phyloP scores from a whole-genome alignment of 1,284 basidiomycete genomes.

The Rhodotorula sp. region DNA sequence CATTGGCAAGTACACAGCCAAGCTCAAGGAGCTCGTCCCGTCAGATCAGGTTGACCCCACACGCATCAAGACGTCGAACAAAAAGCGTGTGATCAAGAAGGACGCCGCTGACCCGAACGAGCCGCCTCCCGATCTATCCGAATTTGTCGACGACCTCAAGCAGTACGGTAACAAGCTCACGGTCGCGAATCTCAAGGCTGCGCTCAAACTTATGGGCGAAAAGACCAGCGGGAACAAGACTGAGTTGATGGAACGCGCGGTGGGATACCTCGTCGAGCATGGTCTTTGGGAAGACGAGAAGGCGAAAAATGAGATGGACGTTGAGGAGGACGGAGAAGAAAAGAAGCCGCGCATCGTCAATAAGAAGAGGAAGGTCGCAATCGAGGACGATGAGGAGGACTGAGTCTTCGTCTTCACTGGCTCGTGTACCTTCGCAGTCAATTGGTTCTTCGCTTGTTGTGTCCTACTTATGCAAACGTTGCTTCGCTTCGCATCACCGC shows the following conservation, averaged over 20 bases:
- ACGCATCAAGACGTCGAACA: conserved; percentile 16
- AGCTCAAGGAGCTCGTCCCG: conserved; percentile 17
- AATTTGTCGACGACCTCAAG: conserved; percentile 6
- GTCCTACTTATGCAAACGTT: no score
- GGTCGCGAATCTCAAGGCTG: conserved; percentile 33
- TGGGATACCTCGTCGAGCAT: conserved; percentile 23
- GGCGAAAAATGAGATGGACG: background rate
- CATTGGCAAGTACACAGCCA: conserved; percentile 12
- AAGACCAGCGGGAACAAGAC: conserved; percentile 29
- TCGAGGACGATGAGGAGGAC: background rate
- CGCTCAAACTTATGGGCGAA: conserved; percentile 26
- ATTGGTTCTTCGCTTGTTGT: no score
- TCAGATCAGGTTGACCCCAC: conserved; percentile 24
- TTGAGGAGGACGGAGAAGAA: background rate
- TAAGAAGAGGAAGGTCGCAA: background rate
- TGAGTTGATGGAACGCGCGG: conserved; percentile 25
- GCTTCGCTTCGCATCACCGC: no score
- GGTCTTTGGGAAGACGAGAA: background rate
- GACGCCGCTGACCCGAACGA: background rate
- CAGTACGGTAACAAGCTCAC: conserved; percentile 11
- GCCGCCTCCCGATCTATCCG: background rate
- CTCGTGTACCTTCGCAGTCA: no score
- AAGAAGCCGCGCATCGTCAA: background rate
- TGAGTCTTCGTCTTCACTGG: no score
- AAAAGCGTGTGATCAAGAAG: conserved; percentile 10